phyloP scores from a whole-genome alignment of 202 grass and related monocot species.

The Digitaria exilis region DNA sequence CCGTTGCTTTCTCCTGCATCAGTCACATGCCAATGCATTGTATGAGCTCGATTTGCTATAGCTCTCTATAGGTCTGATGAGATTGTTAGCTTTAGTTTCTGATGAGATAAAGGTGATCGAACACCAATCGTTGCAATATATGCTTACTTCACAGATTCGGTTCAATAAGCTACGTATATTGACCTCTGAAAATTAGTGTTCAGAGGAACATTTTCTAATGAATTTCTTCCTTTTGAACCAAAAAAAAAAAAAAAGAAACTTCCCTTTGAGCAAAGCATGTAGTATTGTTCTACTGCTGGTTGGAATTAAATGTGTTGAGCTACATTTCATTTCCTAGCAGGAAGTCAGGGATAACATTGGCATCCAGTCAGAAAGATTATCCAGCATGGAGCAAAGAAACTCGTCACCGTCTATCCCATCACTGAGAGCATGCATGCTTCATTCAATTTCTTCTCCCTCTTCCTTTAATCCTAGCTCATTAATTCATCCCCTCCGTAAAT shows the following conservation, averaged over 20 bases:
- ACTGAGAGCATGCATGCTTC: background rate
- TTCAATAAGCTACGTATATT: background rate
- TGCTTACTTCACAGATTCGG: background rate
- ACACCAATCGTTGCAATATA: background rate
- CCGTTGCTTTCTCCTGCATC: constrained; percentile 55
- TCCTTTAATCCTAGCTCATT: background rate
- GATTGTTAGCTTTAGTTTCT: constrained; percentile 36
- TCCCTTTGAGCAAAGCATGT: background rate
- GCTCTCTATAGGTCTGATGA: background rate
- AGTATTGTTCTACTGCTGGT: too few species aligned
- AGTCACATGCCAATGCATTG: constrained; percentile 31
- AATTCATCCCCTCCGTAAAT: background rate
- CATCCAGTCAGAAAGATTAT: background rate
- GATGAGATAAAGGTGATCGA: background rate
- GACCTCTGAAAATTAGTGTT: background rate
- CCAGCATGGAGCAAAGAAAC: background rate
- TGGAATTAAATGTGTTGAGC: too few species aligned
- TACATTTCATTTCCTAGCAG: background rate
- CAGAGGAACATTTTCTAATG: background rate
- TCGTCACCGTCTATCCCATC: background rate
- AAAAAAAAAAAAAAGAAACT: too few species aligned
- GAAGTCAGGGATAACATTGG: too few species aligned
- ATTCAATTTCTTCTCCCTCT: background rate
- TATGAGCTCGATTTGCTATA: background rate
- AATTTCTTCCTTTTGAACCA: too few species aligned